Base-by-base conservation (phyloP, 257 asterid species). In the Ballota nigra region DNA sequence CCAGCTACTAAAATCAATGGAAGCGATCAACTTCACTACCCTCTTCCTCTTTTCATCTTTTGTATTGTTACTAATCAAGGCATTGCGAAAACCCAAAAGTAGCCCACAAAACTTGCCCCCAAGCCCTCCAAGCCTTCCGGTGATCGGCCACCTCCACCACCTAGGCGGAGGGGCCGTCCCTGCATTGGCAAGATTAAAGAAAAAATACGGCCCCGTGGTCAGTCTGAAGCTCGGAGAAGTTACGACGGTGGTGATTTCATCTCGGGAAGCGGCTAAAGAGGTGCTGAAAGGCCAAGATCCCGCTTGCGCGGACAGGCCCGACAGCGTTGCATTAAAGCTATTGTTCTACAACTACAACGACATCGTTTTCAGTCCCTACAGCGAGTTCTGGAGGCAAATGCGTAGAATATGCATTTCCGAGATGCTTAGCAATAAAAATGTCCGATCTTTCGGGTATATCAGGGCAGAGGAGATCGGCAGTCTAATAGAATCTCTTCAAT, bases 351-450 rank as follows among this genome's bases (percentile, higher is more conserved):
- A 69, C 10, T 58, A 69, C 60, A 3, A 0, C 8, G 77, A 64
- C 23, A n/a, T 78, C 20, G 29, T 51, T 0, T 78, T 73, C 53
- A 8, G 69, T 52, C 76, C 75, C 18, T 78, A 61, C 20, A 63
- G 59, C 18, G 66, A 74, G 7, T 78, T 41, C 38, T 78, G 83
- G 83, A 51, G 70, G 1, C 79, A 78, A 61, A 78, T 74, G 79
- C 47, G 83, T 10, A 78, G 56, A 8, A 78, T 78, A 8, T 74
- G n/a, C n/a, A n/a, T n/a, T n/a, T n/a, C n/a, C n/a, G n/a, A n/a
- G n/a, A n/a, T n/a, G n/a, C n/a, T n/a, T n/a, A n/a, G n/a, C n/a
- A n/a, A n/a, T n/a, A n/a, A n/a, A n/a, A n/a, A n/a, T n/a, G n/a
- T 78, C 13, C 47, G 68, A 0, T 57, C 77, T 0, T 74, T 63